These are phyloP conservation scores for Fagus crenata DNA, from an alignment of 306 rosid genomes.

Conservation along the genomic window DNA sequence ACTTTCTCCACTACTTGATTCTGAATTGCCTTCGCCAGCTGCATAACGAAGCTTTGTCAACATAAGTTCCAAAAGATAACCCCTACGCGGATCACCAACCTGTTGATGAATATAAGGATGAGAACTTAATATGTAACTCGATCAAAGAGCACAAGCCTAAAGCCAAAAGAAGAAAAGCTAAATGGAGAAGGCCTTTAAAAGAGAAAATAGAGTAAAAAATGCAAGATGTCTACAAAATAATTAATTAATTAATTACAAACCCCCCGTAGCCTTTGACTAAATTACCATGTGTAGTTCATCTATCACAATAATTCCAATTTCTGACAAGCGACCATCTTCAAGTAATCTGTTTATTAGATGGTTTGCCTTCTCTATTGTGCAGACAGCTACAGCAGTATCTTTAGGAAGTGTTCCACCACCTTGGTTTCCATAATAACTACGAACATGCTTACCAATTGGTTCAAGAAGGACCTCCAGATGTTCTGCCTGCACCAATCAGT, in stretches of 20 bases:
- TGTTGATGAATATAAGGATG: conserved; percentile 44
- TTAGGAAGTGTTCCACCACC: conserved; percentile 94
- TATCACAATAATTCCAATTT: conserved; percentile 92
- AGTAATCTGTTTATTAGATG: conserved; percentile 78
- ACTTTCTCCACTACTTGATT: conserved; percentile 84
- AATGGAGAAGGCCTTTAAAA: not conserved
- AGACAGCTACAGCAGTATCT: conserved; percentile 94
- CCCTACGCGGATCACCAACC: conserved; percentile 92
- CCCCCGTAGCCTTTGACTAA: not conserved
- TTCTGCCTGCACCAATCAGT: conserved; percentile 68
- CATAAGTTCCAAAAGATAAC: conserved; percentile 94
- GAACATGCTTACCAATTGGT: conserved; percentile 89
- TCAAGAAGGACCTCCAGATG: conserved; percentile 90
- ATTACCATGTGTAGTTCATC: conserved; percentile 98
- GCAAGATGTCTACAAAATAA: conserved; percentile 1
- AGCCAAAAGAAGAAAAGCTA: conserved; percentile 3
- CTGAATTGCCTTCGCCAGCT: conserved; percentile 89
- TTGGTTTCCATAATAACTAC: conserved; percentile 95
- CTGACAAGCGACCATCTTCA: conserved; percentile 92
- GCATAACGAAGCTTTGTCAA: conserved; percentile 98
- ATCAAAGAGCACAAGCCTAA: not conserved
- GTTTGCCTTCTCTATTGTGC: conserved; percentile 99
- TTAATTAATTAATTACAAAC: not conserved
- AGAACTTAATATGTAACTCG: conserved; percentile 28
- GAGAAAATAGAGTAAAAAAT: not conserved